phyloP scores from a whole-genome alignment of 2,329 filamentous ascomycete species.

The Pyricularia sp. region DNA sequence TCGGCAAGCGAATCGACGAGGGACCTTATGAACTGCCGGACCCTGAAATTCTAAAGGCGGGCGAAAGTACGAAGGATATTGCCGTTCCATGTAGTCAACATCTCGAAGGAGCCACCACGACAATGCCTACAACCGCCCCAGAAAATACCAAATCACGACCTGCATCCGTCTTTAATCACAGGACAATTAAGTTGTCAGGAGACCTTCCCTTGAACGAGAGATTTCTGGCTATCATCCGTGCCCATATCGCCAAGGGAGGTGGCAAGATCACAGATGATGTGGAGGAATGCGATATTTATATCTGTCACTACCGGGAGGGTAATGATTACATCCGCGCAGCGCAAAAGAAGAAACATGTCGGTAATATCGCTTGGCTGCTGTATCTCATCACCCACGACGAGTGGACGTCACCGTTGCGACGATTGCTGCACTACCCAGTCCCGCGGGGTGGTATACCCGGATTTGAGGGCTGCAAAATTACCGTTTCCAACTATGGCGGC shows the following conservation, averaged over 20 bases:
- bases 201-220: conserved; percentile 62
- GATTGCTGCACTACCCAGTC: conserved; percentile 81
- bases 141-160: conserved; percentile 18
- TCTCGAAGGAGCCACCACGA: conserved; percentile 52
- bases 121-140: conserved; percentile 26
- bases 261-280: conserved; percentile 55
- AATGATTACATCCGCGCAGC: conserved; percentile 65
- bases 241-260: conserved; percentile 58
- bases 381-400: conserved; percentile 77
- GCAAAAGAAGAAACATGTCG: conserved; percentile 67
- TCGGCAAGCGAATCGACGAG: conserved; percentile 85
- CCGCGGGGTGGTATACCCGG: conserved; percentile 65
- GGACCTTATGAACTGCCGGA: conserved; percentile 74
- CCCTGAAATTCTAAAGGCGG: conserved; percentile 59
- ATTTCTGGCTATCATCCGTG: conserved; percentile 52
- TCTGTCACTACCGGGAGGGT: conserved; percentile 80
- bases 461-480: conserved; percentile 66
- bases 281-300: conserved; percentile 63
- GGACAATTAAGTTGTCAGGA: conserved; percentile 60
- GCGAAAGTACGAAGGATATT: conserved; percentile 4
- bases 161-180: conserved; percentile 54
- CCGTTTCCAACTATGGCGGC: conserved; percentile 90
- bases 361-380: conserved; percentile 89
- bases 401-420: conserved; percentile 75
- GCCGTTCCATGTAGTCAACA: conserved; percentile 41